These are phyloP conservation scores for Colletotrichum tofieldiae DNA, from an alignment of 2,329 filamentous ascomycete species.

Conservation along the genomic window DNA sequence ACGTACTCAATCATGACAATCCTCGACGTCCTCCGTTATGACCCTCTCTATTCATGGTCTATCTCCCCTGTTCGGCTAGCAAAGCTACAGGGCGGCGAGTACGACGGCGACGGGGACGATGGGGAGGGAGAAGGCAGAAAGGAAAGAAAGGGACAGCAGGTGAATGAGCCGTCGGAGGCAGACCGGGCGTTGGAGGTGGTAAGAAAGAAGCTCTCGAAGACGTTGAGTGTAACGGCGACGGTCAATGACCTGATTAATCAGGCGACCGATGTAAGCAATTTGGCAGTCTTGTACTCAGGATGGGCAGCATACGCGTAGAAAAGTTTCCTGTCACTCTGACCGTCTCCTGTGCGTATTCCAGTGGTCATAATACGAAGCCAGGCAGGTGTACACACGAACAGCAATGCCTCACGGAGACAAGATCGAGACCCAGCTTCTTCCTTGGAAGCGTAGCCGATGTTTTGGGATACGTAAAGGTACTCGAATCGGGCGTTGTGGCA, in stretches of 20 bases:
- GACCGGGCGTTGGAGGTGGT: conserved; percentile 94
- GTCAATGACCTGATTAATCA: conserved; percentile 98
- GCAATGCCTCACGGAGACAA: background rate
- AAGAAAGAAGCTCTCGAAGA: conserved; percentile 95
- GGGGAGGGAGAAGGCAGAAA: conserved; percentile 58
- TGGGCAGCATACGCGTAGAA: conserved; percentile 60
- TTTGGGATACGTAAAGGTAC: background rate
- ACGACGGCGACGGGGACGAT: conserved; percentile 56
- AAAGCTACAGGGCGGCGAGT: conserved; percentile 75
- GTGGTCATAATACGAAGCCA: background rate
- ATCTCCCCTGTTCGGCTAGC: conserved; percentile 80
- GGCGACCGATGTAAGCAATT: conserved; percentile 91
- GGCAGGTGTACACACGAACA: background rate
- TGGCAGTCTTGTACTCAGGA: conserved; percentile 88
- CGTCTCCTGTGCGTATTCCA: background rate
- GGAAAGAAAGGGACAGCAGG: conserved; percentile 52
- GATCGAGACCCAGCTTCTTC: background rate
- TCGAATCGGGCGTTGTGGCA: background rate
- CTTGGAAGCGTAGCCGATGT: background rate
- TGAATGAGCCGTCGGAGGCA: conserved; percentile 80
- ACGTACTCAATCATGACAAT: conserved; percentile 99
- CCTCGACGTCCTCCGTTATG: conserved; percentile 96
- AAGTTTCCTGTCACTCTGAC: background rate
- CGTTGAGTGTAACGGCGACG: conserved; percentile 92
- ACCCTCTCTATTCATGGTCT: conserved; percentile 96